Percentiles rank a stretch among this genome's conserved stretches.
phyloP scores from a whole-genome alignment of 1,284 basidiomycete species.

The Marasmius tenuissimus region DNA sequence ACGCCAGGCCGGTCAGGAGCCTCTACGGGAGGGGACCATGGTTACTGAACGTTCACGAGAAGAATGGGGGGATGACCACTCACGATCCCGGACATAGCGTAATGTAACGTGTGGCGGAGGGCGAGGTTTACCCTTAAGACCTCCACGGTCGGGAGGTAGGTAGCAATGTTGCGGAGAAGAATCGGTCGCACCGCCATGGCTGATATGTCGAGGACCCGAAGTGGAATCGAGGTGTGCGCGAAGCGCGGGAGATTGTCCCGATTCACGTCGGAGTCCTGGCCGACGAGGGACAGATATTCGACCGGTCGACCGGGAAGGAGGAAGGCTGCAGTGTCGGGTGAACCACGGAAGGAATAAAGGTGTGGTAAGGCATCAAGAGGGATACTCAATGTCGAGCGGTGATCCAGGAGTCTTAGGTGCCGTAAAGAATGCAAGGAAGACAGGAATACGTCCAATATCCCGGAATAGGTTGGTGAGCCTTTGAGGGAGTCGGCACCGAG shows the following conservation, averaged over 20 bases:
- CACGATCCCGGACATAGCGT: conserved; percentile 63
- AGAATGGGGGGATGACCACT: conserved; percentile 29
- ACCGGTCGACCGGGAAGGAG: conserved; percentile 62
- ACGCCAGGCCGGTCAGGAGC: conserved; percentile 41
- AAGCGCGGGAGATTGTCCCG: conserved; percentile 50
- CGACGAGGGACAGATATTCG: conserved; percentile 52
- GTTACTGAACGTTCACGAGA: conserved; percentile 1
- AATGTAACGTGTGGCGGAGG: conserved; percentile 64
- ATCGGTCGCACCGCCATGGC: conserved; percentile 57
- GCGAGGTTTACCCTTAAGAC: conserved; percentile 56
- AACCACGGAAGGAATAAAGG: conserved; percentile 57
- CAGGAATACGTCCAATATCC: conserved; percentile 45
- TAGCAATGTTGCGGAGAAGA: conserved; percentile 55
- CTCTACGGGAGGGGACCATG: conserved; percentile 27
- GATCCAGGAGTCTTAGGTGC: conserved; percentile 53
- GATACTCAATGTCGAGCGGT: conserved; percentile 36
- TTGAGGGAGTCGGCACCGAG: conserved; percentile 50
- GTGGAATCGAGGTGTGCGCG: conserved; percentile 43
- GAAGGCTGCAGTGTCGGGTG: conserved; percentile 53
- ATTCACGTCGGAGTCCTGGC: conserved; percentile 54
- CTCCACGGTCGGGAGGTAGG: conserved; percentile 48
- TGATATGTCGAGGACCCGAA: conserved; percentile 57
- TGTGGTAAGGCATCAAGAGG: conserved; percentile 40
- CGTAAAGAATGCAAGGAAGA: conserved; percentile 37
- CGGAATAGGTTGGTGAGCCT: conserved; percentile 37